Percentiles rank a stretch among this genome's conserved stretches.
These are phyloP conservation scores for Metarhizium brunneum DNA, from an alignment of 2,329 filamentous ascomycete species.

Conservation along the genomic window DNA sequence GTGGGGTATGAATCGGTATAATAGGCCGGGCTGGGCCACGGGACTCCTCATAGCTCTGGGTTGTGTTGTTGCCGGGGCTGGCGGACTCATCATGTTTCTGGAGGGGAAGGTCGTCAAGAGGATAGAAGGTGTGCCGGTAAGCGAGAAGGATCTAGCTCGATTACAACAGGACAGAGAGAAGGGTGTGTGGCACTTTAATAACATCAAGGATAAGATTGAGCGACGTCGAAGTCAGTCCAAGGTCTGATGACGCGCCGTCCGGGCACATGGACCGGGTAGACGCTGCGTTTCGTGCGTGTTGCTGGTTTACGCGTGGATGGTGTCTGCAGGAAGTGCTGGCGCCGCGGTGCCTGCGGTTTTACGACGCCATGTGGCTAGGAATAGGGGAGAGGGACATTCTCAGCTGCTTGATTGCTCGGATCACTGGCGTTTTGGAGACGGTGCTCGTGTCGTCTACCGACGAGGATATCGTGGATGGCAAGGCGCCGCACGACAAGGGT, in stretches of 20 bases:
- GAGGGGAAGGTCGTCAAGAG: constrained; percentile 65
- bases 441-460: not conserved
- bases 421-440: constrained; percentile 8
- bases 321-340: constrained; percentile 60
- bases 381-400: constrained; percentile 16
- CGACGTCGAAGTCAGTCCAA: no score
- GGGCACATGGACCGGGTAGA: not conserved
- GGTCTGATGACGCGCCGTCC: not conserved
- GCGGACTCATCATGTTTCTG: constrained; percentile 59
- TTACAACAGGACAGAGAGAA: constrained; percentile 43
- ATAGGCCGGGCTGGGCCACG: constrained; percentile 71
- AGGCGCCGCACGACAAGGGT: constrained; percentile 11
- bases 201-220: constrained; percentile 26
- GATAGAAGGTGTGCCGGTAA: constrained; percentile 61
- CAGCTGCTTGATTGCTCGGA: constrained; percentile 10
- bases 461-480: constrained; percentile 16
- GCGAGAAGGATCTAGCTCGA: constrained; percentile 41
- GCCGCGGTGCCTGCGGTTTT: constrained; percentile 19
- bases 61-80: constrained; percentile 58
- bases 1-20: constrained; percentile 68
- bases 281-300: not conserved
- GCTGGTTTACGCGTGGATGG: constrained; percentile 36
- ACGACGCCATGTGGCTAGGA: constrained; percentile 15
- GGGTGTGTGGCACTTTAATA: constrained; percentile 47
- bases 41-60: constrained; percentile 72